Base-by-base conservation (phyloP, 2,329 filamentous ascomycete species). In the Piedraia hortae region DNA sequence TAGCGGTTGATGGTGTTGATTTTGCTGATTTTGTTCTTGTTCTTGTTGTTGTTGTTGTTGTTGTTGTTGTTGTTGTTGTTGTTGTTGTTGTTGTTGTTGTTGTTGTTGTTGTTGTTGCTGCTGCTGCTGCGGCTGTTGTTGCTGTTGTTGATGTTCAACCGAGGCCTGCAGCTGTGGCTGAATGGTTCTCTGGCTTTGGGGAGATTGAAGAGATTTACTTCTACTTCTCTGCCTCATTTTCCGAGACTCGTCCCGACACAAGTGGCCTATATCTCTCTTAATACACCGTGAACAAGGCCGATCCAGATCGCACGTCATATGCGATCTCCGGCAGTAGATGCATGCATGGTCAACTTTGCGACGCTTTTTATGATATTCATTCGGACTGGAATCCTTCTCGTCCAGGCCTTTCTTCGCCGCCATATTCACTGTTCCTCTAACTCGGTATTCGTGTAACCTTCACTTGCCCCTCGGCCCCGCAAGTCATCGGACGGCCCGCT, bases 221-320 rank as follows among this genome's bases (percentile, higher is more conserved):
- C 82, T 90, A 36, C 60, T 50, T 48, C 80, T 82, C 50, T 85
- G 89, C 28, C 69, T 62, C 34, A 66, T 56, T 41, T 97, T 82
- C 46, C 82, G 69, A 34, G 80, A 82, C 50, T 93, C 85, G 49
- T 97, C 85, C 53, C 91, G 85, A 49, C 85, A 97, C 34, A 97
- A 60, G 49, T 97, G 85, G 38, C 82, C 85, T 46, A 97, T 97
- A 51, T 90, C 90, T 42, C 85, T 70, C 53, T 93, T 97, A 50
- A 93, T 75, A 56, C 85, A 97, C 51, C 85, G 65, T 39, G 77
- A 82, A 60, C 85, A 97, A 40, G 85, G 85, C 44, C 85, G 70
- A 54, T 89, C 77, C 23, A 55, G 47, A 36, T 57, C 53, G 41
- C 53, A 57, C 25, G 53, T 56, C 53, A 57, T 57, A 37, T 57